Base-by-base conservation (phyloP, 768 basidiomycete species). In the Gelatoporia subvermispora region DNA sequence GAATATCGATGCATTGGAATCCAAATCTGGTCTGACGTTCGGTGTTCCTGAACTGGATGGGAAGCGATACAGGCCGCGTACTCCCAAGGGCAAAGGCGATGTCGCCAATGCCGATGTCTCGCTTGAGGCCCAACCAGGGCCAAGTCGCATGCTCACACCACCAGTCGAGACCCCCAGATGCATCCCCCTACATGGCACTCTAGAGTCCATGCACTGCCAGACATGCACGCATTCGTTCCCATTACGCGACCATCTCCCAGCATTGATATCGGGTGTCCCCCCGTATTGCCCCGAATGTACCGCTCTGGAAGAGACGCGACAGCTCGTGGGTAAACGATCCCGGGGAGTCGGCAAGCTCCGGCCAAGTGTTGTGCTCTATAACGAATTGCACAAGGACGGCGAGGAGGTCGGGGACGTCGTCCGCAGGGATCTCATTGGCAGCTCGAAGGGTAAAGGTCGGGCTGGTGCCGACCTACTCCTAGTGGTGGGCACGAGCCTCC, bases 1-100 rank as follows among this genome's bases (percentile, higher is more conserved):
- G 71, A 94, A 95, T 67, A 94, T 94, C 51, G 93, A 95, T 63
- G 84, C 83, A 21, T 82, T 95, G 36, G 93, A 95, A 62, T 72
- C 73, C 50, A 92, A 91, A 63, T 85, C 79, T n/a, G 93, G 93
- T 3, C 76, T 95, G 9, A 82, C 85, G 1, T 88, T 89, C 52
- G 91, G 92, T n/a, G 75, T 93, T 10, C 90, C 91, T 21, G 77
- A 78, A 48, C 81, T 79, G 52, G 76, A 79, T 51, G 75, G 69
- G 51, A 79, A 73, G 57, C 76, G 80, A n/a, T 69, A 57, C 41
- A 82, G 77, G 61, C 65, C 73, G 21, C 74, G 78, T 43, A 67
- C 74, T n/a, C 47, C 53, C 16, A 77, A 75, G 42, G 59, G 57
- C 16, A 65, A 62, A 37, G 42, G 52, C 1, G 53, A 53, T 2